These are phyloP conservation scores for Macrotyloma uniflorum DNA, from an alignment of 306 rosid genomes.

Conservation along the genomic window DNA sequence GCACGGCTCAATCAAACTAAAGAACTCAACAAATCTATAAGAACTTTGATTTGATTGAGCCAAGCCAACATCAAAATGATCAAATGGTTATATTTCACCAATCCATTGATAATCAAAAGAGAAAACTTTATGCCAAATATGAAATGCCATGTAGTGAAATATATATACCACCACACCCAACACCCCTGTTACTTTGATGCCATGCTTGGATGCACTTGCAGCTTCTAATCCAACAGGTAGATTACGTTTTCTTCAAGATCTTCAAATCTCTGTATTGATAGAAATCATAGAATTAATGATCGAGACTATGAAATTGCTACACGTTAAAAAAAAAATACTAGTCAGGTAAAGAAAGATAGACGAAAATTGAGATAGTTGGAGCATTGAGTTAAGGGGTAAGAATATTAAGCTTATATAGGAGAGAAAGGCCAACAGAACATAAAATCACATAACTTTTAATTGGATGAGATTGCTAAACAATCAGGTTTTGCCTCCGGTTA, in stretches of 20 bases:
- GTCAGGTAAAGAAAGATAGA: not conserved
- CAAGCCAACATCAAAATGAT: slow-evolving; percentile 46
- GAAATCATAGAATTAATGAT: not conserved
- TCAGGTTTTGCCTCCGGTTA: not conserved
- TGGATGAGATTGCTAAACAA: not conserved
- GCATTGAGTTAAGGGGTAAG: not conserved
- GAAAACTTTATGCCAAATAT: not conserved
- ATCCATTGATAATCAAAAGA: not conserved
- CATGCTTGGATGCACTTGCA: not conserved
- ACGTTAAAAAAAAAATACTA: not conserved
- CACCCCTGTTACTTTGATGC: not conserved
- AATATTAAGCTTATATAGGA: not conserved
- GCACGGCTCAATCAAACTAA: slow-evolving; percentile 60
- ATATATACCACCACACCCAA: not conserved
- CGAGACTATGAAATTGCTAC: not conserved
- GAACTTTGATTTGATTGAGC: slow-evolving; percentile 55
- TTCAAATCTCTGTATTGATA: not conserved
- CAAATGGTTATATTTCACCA: not conserved
- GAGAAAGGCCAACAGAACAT: not conserved
- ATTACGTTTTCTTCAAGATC: not conserved
- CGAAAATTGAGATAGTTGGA: not conserved
- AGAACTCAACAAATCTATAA: slow-evolving; percentile 25
- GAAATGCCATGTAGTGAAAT: not conserved
- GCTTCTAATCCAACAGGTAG: not conserved
- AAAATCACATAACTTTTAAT: not conserved